Conservation (phyloP, 371 early-diverging fungal species). For the Thermomucor indicae-seudaticae region DNA sequence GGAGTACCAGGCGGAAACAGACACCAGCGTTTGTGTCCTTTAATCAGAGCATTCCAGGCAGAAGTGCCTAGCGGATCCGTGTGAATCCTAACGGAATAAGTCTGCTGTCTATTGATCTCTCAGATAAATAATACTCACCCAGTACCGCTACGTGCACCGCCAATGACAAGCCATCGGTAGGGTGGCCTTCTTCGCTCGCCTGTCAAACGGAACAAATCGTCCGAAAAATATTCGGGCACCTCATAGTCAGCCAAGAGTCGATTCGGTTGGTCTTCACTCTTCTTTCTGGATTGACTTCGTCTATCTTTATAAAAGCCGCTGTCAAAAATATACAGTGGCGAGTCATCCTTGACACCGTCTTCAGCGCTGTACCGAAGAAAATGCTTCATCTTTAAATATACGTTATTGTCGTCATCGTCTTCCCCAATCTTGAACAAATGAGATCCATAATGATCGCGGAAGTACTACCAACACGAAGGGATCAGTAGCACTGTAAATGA, state of each 20-base stretch:
- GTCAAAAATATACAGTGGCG: constrained; percentile 84
- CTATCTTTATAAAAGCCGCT: constrained; percentile 51
- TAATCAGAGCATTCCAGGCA: constrained; percentile 64
- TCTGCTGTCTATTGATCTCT: too few species aligned
- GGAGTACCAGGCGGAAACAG: constrained; percentile 67
- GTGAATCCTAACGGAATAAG: constrained; percentile 44
- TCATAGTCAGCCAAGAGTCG: constrained; percentile 62
- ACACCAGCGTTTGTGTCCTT: constrained; percentile 71
- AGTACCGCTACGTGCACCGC: constrained; percentile 63
- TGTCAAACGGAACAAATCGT: constrained; percentile 70
- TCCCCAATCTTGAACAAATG: constrained; percentile 80
- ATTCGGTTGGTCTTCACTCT: constrained; percentile 5
- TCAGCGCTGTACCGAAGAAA: constrained; percentile 56
- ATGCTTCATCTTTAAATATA: constrained; percentile 72
- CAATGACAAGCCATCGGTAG: constrained; percentile 65
- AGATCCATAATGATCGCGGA: constrained; percentile 47
- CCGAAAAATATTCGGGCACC: constrained; percentile 70
- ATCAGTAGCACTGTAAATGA: neutral
- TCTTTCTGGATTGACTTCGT: constrained; percentile 7
- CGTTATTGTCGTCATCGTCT: constrained; percentile 73
- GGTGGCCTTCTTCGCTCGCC: constrained; percentile 63
- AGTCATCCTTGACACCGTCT: constrained; percentile 65
- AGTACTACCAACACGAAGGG: constrained; percentile 21
- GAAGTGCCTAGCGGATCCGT: constrained; percentile 66
- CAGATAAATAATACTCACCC: constrained; percentile 32